Evolutionary conservation across 768 basidiomycete genomes (phyloP).

Genomic region (Suillus hirtellus): DNA sequence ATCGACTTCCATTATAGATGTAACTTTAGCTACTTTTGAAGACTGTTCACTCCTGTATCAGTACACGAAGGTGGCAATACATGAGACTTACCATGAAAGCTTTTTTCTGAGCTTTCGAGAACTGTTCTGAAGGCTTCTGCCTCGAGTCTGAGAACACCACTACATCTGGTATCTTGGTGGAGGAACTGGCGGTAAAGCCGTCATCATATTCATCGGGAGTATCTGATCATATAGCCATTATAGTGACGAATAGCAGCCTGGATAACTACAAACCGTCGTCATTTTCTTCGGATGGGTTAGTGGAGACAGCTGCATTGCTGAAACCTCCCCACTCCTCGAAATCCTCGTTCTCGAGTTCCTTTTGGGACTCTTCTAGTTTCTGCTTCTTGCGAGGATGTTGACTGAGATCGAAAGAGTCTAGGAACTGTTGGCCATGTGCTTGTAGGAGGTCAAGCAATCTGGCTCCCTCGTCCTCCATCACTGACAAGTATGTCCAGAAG

Average conservation of each 20-base stretch:
- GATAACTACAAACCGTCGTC: constrained; percentile 20
- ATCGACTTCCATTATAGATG: constrained; percentile 30
- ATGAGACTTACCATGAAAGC: constrained; percentile 71
- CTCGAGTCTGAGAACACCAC: constrained; percentile 55
- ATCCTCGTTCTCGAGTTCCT: constrained; percentile 27
- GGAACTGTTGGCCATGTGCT: constrained; percentile 47
- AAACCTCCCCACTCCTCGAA: constrained; percentile 45
- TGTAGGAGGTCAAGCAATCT: constrained; percentile 42
- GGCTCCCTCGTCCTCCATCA: constrained; percentile 26
- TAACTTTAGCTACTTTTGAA: constrained; percentile 70
- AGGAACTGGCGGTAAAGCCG: constrained; percentile 39
- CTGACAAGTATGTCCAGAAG: constrained; percentile 12
- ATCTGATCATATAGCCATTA: not conserved
- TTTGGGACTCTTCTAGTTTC: constrained; percentile 10
- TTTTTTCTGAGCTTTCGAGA: constrained; percentile 50
- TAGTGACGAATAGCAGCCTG: not conserved
- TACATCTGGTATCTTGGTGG: constrained; percentile 41
- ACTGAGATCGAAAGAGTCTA: constrained; percentile 39
- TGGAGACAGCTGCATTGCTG: constrained; percentile 7
- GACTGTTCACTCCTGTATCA: constrained; percentile 47
- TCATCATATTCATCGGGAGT: constrained; percentile 46
- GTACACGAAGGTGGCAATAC: not conserved
- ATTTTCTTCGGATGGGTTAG: constrained; percentile 19
- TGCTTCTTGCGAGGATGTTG: constrained; percentile 23
- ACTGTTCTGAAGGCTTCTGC: constrained; percentile 22